phyloP scores from a whole-genome alignment of 1,284 basidiomycete species.

The Tylopilus orsonianus region DNA sequence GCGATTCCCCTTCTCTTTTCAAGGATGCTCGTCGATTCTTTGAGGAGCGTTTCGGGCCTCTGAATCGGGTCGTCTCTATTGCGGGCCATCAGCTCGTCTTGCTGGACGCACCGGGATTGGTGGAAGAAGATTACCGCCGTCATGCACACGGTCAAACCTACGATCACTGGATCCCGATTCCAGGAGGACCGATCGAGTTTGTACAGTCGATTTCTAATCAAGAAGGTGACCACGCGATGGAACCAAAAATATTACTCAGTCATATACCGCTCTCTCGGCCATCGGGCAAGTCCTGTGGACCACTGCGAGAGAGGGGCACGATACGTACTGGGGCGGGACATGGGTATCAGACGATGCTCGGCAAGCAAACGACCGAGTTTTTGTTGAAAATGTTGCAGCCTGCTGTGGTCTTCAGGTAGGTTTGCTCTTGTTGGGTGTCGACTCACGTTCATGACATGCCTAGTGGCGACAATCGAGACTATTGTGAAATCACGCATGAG shows the following conservation, averaged over 20 bases:
- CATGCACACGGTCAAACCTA: constrained; percentile 44
- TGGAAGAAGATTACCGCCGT: constrained; percentile 77
- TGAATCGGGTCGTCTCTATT: constrained; percentile 53
- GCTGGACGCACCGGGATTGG: constrained; percentile 74
- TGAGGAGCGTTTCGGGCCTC: constrained; percentile 61
- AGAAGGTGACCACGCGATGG: constrained; percentile 12
- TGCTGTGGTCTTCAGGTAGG: constrained; percentile 69
- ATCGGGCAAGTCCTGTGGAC: constrained; percentile 73
- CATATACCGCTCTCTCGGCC: constrained; percentile 83
- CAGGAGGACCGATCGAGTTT: constrained; percentile 69
- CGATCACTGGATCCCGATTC: constrained; percentile 56
- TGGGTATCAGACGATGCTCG: constrained; percentile 83
- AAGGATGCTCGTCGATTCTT: constrained; percentile 63
- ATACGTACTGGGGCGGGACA: constrained; percentile 76
- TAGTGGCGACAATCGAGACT: constrained; percentile 88
- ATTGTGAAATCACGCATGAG: constrained; percentile 73
- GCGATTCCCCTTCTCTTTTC: constrained; percentile 56
- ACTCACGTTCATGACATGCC: constrained; percentile 3
- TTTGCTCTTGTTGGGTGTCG: not conserved
- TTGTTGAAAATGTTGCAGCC: constrained; percentile 68
- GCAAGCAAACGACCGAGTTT: constrained; percentile 72
- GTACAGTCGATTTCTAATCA: constrained; percentile 50
- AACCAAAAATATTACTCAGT: constrained; percentile 65
- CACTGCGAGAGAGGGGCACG: constrained; percentile 67
- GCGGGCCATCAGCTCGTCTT: constrained; percentile 74